Evolutionary conservation across 176 grass and related monocot species (phyloP).

Genomic region (Aegilops umbellulata): DNA sequence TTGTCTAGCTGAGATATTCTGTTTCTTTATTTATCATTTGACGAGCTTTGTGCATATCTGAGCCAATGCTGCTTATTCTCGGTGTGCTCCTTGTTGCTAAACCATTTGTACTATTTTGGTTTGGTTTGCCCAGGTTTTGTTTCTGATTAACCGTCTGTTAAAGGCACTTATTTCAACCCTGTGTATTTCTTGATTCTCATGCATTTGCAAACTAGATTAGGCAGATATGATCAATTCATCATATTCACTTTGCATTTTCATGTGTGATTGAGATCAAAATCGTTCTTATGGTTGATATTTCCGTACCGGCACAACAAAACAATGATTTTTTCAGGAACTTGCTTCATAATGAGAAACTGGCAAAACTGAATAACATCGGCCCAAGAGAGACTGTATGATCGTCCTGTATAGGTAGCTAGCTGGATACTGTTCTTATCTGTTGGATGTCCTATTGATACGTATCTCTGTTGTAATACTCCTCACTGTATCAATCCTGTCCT

Average conservation of each 20-base stretch:
- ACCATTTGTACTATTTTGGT: neutral
- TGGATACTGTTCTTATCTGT: neutral
- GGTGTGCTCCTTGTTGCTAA: neutral
- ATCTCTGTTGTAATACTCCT: neutral
- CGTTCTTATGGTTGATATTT: neutral
- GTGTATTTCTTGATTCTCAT: neutral
- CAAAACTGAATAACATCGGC: neutral
- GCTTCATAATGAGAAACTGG: neutral
- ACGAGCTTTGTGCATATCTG: conserved; percentile 55
- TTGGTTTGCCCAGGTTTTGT: neutral
- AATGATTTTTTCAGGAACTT: neutral
- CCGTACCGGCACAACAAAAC: neutral
- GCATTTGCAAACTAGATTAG: neutral
- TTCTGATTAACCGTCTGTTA: neutral
- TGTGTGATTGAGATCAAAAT: neutral
- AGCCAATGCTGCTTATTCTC: neutral
- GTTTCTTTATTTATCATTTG: conserved; percentile 40
- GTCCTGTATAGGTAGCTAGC: too few relatives aligned
- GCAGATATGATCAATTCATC: neutral
- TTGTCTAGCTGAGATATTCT: conserved; percentile 15
- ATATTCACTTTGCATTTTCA: neutral
- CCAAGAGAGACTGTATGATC: neutral
- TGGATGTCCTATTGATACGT: neutral
- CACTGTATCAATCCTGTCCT: neutral
- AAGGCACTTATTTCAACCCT: neutral